Evolutionary conservation across 352 stramenopile genomes (phyloP).

Genomic region (Pythium oligandrum): DNA sequence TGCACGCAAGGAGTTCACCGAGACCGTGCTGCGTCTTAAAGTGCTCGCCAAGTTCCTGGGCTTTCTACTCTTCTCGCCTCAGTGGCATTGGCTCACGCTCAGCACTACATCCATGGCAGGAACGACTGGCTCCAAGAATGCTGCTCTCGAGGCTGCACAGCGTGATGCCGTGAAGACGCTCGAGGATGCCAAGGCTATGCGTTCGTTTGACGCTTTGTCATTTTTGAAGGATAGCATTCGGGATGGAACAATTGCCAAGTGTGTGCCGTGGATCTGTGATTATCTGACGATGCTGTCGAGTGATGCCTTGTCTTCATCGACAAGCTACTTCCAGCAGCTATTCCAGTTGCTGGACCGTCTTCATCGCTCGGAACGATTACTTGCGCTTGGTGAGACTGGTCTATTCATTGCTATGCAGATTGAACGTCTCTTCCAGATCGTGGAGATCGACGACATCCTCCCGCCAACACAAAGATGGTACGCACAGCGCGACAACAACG

Average conservation of each 20-base stretch:
- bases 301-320: conserved; percentile 42
- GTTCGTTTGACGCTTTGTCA: conserved; percentile 37
- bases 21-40: conserved; percentile 53
- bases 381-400: conserved; percentile 42
- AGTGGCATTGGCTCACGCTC: conserved; percentile 47
- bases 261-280: conserved; percentile 59
- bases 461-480: neutral
- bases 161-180: conserved; percentile 46
- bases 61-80: conserved; percentile 53
- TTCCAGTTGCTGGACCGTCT: conserved; percentile 36
- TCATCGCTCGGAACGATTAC: conserved; percentile 39
- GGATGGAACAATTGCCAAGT: conserved; percentile 39
- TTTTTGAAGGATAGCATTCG: conserved; percentile 42
- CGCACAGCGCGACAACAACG: conserved; percentile 2
- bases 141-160: conserved; percentile 41
- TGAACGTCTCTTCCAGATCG: conserved; percentile 44
- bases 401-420: conserved; percentile 58
- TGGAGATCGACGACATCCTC: conserved; percentile 25
- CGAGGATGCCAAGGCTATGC: conserved; percentile 21
- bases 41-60: conserved; percentile 67
- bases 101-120: conserved; percentile 16
- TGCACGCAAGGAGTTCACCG: conserved; percentile 53
- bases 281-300: conserved; percentile 58
- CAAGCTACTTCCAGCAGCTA: conserved; percentile 44
- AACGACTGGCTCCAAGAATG: conserved; percentile 23